A percentile compares a stretch with the other conserved stretches of the same genome.
These are phyloP conservation scores for Tetracladium maxilliforme DNA, from an alignment of 2,329 filamentous ascomycete genomes.

Conservation along the genomic window DNA sequence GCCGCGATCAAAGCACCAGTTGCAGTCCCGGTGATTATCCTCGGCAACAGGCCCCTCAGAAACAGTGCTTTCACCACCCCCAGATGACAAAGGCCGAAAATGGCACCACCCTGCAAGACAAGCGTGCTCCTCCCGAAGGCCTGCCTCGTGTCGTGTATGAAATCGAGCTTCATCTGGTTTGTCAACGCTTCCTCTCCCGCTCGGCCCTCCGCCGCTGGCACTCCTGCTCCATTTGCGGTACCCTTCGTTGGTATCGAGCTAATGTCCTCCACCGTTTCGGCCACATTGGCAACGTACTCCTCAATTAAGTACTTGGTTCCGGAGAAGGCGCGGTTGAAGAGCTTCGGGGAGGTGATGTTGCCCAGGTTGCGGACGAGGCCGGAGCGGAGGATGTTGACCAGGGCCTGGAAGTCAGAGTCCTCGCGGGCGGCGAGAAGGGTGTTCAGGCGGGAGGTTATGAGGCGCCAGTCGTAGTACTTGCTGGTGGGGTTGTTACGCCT, in stretches of 20 bases:
- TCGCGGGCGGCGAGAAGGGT: slow-evolving; percentile 56
- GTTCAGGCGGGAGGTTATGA: slow-evolving; percentile 65
- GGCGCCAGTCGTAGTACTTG: slow-evolving; percentile 71
- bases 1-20: slow-evolving; percentile 84
- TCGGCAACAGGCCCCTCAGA: slow-evolving; percentile 63
- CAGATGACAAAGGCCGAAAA: slow-evolving; percentile 81
- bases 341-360: slow-evolving; percentile 67
- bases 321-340: slow-evolving; percentile 76
- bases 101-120: slow-evolving; percentile 77
- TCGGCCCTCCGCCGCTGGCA: slow-evolving; percentile 15
- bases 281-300: slow-evolving; percentile 75
- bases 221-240: slow-evolving; percentile 4
- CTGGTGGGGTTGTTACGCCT: slow-evolving; percentile 74
- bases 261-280: slow-evolving; percentile 68
- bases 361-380: slow-evolving; percentile 76
- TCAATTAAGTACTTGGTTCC: slow-evolving; percentile 86
- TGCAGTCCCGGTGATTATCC: slow-evolving; percentile 83
- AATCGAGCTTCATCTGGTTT: slow-evolving; percentile 54
- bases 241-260: slow-evolving; percentile 46
- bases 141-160: slow-evolving; percentile 75
- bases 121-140: slow-evolving; percentile 78
- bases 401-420: slow-evolving; percentile 54
- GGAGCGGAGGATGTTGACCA: slow-evolving; percentile 70
- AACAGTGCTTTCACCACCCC: slow-evolving; percentile 84
- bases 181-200: slow-evolving; percentile 36